Evolutionary conservation across 2,329 filamentous ascomycete species (phyloP), one percentile per base, ranked within the genome.

Genomic region (Cladosporium cucumerinum): DNA sequence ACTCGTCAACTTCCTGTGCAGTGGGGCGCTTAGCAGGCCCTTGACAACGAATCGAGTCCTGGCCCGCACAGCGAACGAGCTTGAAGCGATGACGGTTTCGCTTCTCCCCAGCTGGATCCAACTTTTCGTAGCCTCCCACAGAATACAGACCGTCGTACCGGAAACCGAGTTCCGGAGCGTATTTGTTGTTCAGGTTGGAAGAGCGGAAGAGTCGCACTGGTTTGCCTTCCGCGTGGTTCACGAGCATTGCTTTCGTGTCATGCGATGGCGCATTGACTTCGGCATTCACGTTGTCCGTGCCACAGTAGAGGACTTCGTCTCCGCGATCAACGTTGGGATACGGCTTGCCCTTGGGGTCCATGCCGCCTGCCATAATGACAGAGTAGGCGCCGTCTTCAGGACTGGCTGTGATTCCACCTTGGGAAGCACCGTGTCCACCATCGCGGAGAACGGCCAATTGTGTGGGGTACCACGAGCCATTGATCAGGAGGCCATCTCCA

Each of bases 131-230:
- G 2, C 65, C 70, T 0, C 73, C 74, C 5, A 87, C 79, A 6
- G 75, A 70, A 67, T 87, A 88, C 0, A 87, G 71, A 0, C 85
- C 86, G 71, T 87, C 85, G 61, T 87, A 87, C 1, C 86, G 75
- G n/a, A 84, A 77, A 0, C 85, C 85, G 11, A 75, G 66, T 1
- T 71, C 65, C 0, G 85, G 85, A 0, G 81, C 76, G 61, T 79
- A 84, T 0, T 64, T 66, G 21, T 80, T 79, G 11, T 73, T 72
- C 2, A 81, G 72, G 21, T 81, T 79, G 5, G 72, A 69, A 0
- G 80, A 81, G 1, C 85, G 80, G 6, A 87, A 76, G 3, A 87
- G 80, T 1, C 86, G 78, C 3, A 87, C 78, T 0, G 79, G 77
- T 2, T 78, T 71, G 1, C 76, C 72, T 1, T 70, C 75, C 3